Evolutionary conservation across 345 rosid species (phyloP).

Genomic region (Syzygium aromaticum): DNA sequence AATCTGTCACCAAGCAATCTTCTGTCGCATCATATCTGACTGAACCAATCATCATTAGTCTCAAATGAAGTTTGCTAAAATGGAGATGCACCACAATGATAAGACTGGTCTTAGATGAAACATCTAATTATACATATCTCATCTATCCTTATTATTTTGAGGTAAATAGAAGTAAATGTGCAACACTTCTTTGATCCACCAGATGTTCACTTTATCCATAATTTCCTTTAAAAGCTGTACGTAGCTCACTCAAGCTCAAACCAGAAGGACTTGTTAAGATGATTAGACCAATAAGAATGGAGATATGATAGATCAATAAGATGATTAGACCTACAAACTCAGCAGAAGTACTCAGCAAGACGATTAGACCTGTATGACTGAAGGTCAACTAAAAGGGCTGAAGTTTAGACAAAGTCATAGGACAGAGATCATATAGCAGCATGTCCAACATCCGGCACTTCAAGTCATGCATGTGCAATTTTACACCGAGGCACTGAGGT

Average conservation of each 20-base stretch:
- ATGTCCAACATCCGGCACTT: neutral
- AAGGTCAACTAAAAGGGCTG: neutral
- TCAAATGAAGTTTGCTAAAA: neutral
- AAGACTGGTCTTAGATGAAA: neutral
- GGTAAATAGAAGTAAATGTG: neutral
- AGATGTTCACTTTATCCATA: neutral
- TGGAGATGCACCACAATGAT: neutral
- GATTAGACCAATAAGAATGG: neutral
- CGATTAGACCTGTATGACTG: neutral
- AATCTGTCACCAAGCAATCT: slow-evolving; percentile 56
- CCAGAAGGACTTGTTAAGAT: neutral
- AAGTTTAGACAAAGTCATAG: neutral
- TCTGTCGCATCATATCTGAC: slow-evolving; percentile 84
- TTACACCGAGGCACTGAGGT: neutral
- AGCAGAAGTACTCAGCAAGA: neutral
- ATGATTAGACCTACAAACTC: neutral
- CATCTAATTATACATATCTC: neutral
- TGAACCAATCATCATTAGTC: slow-evolving; percentile 20
- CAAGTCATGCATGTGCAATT: neutral
- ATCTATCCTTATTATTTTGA: neutral
- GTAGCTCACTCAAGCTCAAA: neutral
- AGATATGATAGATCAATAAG: neutral
- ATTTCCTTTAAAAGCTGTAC: neutral
- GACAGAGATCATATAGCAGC: neutral
- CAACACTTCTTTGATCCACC: neutral